Conservation (phyloP, 768 basidiomycete species). For the Ephemerocybe angulata region DNA sequence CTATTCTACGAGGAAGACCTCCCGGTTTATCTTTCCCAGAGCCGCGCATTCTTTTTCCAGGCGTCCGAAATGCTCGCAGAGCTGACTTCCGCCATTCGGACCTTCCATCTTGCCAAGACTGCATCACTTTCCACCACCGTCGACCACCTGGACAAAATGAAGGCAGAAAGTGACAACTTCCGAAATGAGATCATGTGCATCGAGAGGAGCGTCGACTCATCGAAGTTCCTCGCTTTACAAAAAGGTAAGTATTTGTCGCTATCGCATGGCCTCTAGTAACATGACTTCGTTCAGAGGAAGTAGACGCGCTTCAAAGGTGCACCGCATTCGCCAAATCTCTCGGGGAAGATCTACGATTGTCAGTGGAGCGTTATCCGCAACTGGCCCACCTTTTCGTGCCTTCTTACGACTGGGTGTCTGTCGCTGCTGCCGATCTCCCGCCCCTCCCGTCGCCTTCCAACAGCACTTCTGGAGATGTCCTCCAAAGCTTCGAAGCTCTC, state of each 20-base stretch:
- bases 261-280: neutral
- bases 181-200: constrained; percentile 19
- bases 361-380: constrained; percentile 5
- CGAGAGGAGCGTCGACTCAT: constrained; percentile 19
- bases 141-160: constrained; percentile 22
- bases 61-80: neutral
- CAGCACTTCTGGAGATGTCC: neutral
- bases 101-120: neutral
- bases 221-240: constrained; percentile 31
- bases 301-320: neutral
- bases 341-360: neutral
- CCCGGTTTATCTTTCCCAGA: neutral
- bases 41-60: neutral
- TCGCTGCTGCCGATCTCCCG: neutral
- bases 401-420: constrained; percentile 5
- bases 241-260: constrained; percentile 26
- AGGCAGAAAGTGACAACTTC: constrained; percentile 23
- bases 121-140: neutral
- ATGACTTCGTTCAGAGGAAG: constrained; percentile 4
- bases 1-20: constrained; percentile 11
- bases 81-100: neutral
- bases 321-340: constrained; percentile 1
- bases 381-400: constrained; percentile 11
- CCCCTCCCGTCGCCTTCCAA: neutral
- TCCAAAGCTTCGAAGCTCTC: constrained; percentile 30